phyloP scores from a whole-genome alignment of 768 basidiomycete genomes.

The Pluteus cervinus region DNA sequence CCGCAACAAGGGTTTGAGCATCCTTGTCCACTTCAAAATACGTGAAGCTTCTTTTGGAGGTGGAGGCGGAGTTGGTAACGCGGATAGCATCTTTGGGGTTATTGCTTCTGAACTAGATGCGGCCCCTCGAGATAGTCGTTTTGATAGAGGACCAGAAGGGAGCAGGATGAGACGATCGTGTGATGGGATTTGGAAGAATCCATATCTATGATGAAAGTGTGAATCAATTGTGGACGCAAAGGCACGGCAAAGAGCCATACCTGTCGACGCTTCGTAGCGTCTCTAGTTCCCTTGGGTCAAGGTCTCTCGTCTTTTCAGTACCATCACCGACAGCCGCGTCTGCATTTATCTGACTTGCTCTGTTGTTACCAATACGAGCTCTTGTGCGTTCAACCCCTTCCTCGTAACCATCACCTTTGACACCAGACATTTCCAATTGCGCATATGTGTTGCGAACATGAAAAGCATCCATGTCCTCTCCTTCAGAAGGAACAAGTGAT shows the following conservation, averaged over 20 bases:
- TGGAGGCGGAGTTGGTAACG: constrained; percentile 42
- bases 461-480: constrained; percentile 78
- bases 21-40: constrained; percentile 92
- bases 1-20: constrained; percentile 66
- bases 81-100: constrained; percentile 33
- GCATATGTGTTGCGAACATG: constrained; percentile 87
- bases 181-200: constrained; percentile 77
- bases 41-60: constrained; percentile 64
- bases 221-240: not conserved
- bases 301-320: constrained; percentile 56
- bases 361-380: constrained; percentile 52
- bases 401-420: constrained; percentile 90
- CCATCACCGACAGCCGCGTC: constrained; percentile 50
- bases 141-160: constrained; percentile 52
- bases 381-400: constrained; percentile 93
- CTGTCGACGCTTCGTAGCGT: constrained; percentile 79
- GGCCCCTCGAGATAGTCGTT: constrained; percentile 48
- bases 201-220: constrained; percentile 58
- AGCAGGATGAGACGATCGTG: constrained; percentile 82
- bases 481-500: constrained; percentile 67
- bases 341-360: constrained; percentile 54
- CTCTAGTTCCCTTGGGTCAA: constrained; percentile 68
- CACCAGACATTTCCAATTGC: constrained; percentile 82
- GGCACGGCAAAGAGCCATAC: constrained; percentile 37
- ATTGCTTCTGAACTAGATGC: constrained; percentile 40